phyloP scores from a whole-genome alignment of 1,139 yeast species.

The Kluyveromyces sp. region DNA sequence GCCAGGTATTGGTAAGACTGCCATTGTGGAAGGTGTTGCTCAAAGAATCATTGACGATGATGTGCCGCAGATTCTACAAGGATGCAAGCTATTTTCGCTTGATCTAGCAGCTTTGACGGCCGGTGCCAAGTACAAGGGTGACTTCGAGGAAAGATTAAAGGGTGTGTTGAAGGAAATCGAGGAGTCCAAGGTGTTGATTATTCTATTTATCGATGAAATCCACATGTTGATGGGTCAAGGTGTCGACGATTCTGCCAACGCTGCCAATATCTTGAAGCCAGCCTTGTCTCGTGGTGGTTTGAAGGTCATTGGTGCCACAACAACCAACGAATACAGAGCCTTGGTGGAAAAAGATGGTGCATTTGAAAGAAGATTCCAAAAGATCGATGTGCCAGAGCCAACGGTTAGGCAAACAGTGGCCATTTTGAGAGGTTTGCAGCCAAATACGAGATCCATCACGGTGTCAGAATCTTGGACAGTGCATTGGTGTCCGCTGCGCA shows the following conservation, averaged over 20 bases:
- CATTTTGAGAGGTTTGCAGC: conserved; percentile 91
- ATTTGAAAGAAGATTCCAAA: conserved; percentile 96
- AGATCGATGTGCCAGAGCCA: conserved; percentile 92
- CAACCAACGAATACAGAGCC: conserved; percentile 88
- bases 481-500: conserved; percentile 95
- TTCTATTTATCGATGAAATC: conserved; percentile 89
- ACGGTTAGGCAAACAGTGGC: conserved; percentile 91
- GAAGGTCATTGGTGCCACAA: conserved; percentile 98
- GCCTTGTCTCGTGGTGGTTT: conserved; percentile 93
- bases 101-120: conserved; percentile 96
- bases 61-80: conserved; percentile 80
- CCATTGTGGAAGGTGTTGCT: conserved; percentile 97
- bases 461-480: conserved; percentile 91
- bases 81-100: conserved; percentile 73
- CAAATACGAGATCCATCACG: conserved; percentile 95
- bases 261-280: conserved; percentile 93
- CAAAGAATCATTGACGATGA: conserved; percentile 94
- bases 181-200: conserved; percentile 76
- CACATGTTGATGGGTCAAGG: conserved; percentile 99
- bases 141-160: conserved; percentile 94
- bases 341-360: conserved; percentile 96
- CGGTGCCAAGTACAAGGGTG: conserved; percentile 98
- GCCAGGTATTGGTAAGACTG: conserved; percentile 99
- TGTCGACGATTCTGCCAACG: conserved; percentile 89
- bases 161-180: conserved; percentile 93